Conservation (phyloP, 176 grass and related monocot species). For the Rhynchospora tenuis region DNA sequence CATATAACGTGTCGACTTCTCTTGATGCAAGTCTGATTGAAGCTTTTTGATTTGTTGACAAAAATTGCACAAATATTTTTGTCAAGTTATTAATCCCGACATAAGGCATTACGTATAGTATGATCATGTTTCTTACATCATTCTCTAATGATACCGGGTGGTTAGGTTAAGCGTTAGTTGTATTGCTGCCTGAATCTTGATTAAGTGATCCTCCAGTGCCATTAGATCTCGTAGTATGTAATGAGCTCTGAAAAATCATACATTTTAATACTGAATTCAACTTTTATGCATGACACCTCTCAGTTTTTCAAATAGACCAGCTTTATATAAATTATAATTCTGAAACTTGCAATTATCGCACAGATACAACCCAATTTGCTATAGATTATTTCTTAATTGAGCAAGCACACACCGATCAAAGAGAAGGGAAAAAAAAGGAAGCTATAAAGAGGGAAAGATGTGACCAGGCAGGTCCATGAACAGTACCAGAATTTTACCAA, state of each 20-base stretch:
- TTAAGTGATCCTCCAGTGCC: neutral
- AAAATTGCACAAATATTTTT: neutral
- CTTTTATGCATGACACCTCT: neutral
- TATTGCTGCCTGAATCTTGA: conserved; percentile 27
- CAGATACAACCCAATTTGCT: neutral
- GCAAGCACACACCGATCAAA: neutral
- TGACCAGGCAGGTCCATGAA: neutral
- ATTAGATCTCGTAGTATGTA: conserved; percentile 8
- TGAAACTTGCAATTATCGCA: neutral
- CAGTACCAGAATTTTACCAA: neutral
- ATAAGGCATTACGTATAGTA: neutral
- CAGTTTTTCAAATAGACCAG: neutral
- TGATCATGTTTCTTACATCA: conserved; percentile 44
- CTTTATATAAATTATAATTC: neutral
- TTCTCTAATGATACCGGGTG: conserved; percentile 83
- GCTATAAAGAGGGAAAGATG: neutral
- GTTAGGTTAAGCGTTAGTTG: conserved; percentile 47
- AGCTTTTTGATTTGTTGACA: conserved; percentile 63
- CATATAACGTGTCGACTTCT: conserved; percentile 69
- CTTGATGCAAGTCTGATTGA: conserved; percentile 81
- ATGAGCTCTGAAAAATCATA: conserved; percentile 24
- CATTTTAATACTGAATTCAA: neutral
- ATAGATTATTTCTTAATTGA: neutral
- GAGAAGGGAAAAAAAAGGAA: neutral
- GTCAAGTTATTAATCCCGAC: neutral